Evolutionary conservation across 2,329 filamentous ascomycete species (phyloP).

Genomic region (Talaromyces sp.): DNA sequence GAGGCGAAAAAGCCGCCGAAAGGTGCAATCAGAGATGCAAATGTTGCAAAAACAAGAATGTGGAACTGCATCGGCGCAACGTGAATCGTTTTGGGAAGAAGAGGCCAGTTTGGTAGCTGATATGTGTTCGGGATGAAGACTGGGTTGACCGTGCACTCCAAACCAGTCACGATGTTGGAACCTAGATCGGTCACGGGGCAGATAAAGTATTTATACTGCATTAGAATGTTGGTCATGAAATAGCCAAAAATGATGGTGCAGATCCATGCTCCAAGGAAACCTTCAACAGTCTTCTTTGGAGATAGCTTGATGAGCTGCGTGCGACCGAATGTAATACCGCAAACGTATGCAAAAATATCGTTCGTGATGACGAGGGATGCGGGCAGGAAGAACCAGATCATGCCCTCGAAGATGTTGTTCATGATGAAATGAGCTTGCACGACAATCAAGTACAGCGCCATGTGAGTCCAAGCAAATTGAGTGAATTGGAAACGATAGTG

Average conservation of each 20-base stretch:
- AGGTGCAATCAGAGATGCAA: conserved; percentile 92
- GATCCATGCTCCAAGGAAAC: conserved; percentile 92
- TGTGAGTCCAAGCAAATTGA: conserved; percentile 98
- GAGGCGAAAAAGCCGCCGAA: conserved; percentile 99
- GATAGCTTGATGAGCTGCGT: conserved; percentile 97
- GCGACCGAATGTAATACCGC: conserved; percentile 92
- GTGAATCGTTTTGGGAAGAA: conserved; percentile 67
- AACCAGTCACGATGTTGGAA: conserved; percentile 84
- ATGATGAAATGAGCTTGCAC: conserved; percentile 99
- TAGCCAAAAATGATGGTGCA: conserved; percentile 87
- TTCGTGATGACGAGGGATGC: conserved; percentile 95
- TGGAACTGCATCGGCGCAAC: conserved; percentile 91
- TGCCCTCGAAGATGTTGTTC: conserved; percentile 99
- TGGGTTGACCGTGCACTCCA: conserved; percentile 86
- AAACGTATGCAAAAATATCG: conserved; percentile 97
- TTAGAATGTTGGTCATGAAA: conserved; percentile 75
- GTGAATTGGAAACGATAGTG: conserved; percentile 99
- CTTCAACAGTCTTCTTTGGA: conserved; percentile 98
- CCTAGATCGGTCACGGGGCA: conserved; percentile 96
- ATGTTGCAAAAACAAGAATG: conserved; percentile 82
- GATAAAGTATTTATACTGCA: conserved; percentile 94
- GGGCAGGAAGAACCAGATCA: conserved; percentile 99
- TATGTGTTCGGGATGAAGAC: conserved; percentile 80
- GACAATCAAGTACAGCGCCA: conserved; percentile 96
- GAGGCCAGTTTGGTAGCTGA: conserved; percentile 68